phyloP scores from a whole-genome alignment of 257 asterid species.

The Schizonepeta tenuifolia region DNA sequence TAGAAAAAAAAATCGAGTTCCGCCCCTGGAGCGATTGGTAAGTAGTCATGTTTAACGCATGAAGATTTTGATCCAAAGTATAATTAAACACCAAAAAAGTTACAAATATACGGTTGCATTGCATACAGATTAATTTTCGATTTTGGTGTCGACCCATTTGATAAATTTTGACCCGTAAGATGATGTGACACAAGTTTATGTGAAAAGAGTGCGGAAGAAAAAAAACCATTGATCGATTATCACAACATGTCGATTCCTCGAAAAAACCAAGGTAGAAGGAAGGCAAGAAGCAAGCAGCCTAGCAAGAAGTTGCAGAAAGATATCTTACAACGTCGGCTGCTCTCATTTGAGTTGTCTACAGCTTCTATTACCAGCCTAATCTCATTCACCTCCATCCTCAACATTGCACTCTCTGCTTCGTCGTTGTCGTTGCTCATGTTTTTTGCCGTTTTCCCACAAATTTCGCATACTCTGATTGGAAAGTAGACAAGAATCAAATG shows the following conservation, averaged over 20 bases:
- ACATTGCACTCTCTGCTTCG: constrained; percentile 30
- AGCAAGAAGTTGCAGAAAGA: constrained; percentile 47
- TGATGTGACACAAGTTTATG: too few relatives aligned
- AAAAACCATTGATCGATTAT: not conserved
- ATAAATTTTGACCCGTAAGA: too few relatives aligned
- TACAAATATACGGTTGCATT: too few relatives aligned
- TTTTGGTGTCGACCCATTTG: too few relatives aligned
- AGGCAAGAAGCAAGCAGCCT: constrained; percentile 44
- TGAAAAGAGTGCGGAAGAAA: too few relatives aligned
- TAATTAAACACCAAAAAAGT: too few relatives aligned
- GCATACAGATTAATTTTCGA: too few relatives aligned
- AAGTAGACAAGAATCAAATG: not conserved
- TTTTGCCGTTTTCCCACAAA: constrained; percentile 50
- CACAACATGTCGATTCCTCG: constrained; percentile 5
- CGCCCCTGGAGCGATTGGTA: too few relatives aligned
- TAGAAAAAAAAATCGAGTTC: too few relatives aligned
- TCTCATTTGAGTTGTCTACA: constrained; percentile 28
- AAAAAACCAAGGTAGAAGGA: constrained; percentile 52
- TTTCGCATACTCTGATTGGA: constrained; percentile 52
- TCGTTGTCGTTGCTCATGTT: constrained; percentile 30
- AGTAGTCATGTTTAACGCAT: too few relatives aligned
- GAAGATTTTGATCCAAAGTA: too few relatives aligned
- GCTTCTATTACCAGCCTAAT: constrained; percentile 35
- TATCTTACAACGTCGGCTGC: constrained; percentile 37
- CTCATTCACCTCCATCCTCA: constrained; percentile 44